Conservation (phyloP, 805 yeast genomes). For the Ogataea allantospora region DNA sequence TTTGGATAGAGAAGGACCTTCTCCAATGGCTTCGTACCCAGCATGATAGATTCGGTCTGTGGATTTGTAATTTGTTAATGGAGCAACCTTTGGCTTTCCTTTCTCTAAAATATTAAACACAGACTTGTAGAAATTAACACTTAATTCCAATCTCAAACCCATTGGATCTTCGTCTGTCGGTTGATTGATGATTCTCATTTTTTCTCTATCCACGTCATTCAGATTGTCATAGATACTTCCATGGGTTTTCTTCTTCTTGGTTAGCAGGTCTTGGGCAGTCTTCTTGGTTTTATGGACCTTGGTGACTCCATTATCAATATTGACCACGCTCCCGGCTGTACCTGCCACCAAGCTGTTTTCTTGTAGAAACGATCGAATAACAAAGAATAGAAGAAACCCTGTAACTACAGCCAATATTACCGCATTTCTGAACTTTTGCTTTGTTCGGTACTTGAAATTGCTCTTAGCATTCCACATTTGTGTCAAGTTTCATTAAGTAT, state of each 20-base stretch:
- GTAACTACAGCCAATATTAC: conserved; percentile 8
- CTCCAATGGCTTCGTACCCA: conserved; percentile 42
- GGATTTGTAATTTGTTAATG: conserved; percentile 43
- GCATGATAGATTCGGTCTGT: conserved; percentile 54
- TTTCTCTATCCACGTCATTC: conserved; percentile 16
- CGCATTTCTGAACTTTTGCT: conserved; percentile 8
- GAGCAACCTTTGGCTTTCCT: conserved; percentile 45
- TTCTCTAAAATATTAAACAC: conserved; percentile 38
- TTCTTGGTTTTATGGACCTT: conserved; percentile 4
- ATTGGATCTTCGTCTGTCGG: conserved; percentile 32
- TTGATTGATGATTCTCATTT: conserved; percentile 23
- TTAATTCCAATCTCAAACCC: conserved; percentile 34
- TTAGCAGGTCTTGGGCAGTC: conserved; percentile 21
- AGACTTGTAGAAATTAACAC: conserved; percentile 41
- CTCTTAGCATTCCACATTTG: conserved; percentile 5
- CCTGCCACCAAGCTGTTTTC: neutral
- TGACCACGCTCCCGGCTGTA: conserved; percentile 3
- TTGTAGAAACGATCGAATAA: conserved; percentile 7
- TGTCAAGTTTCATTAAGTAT: neutral
- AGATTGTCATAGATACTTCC: conserved; percentile 9
- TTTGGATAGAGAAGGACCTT: conserved; percentile 46
- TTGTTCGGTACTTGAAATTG: conserved; percentile 13
- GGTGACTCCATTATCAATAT: conserved; percentile 11
- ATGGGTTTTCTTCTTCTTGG: conserved; percentile 4
- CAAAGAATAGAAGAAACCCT: conserved; percentile 5